Base-by-base conservation (phyloP, 805 yeast species). In the Starmerella floricola region DNA sequence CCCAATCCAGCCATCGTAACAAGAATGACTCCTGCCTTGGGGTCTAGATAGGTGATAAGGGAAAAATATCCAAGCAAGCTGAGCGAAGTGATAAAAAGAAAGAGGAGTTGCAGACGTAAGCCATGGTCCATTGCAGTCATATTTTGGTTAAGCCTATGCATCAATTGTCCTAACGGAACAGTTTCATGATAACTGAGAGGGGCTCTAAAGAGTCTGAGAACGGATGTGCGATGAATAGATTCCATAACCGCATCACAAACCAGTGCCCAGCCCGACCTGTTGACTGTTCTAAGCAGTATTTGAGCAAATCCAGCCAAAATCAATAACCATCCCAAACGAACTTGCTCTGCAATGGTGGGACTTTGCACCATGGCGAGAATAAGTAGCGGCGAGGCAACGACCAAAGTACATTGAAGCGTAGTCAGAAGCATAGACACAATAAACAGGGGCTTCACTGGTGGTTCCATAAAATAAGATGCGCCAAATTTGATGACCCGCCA, bases 171-270 rank as follows among this genome's bases (percentile, higher is more conserved):
- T 50, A 86, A 76, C 38, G 95, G 95, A 0, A 95, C 85, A 1
- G 94, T 82, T 62, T 87, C 96, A 56, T 86, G 87, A 56, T 85
- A 87, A 28, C 80, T 70, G 94, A 87, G 84, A 46, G 95, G 95
- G 0, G 95, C 87, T 49, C 84, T 68, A 45, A 86, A 62, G 5
- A 87, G 85, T 40, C 69, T 57, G 13, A 62, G 62, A 4, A 85
- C 75, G 94, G 87, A 85, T 15, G 62, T 61, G 45, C 75, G 72
- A 61, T 87, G 95, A 4, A 52, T 39, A 1, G 10, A 12, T 4
- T 16, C 32, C 4, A 32, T 20, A 8, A 34, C 39, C 1, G n/a
- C 18, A 15, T 19, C 24, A 17, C n/a, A 10, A 3, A 30, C 31
- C 4, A 18, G 2, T n/a, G 8, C 15, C 39, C 41, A 38, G 2